Evolutionary conservation across 139 green algal species (phyloP).

Genomic region (Auxenochlorella pyrenoidosa): DNA sequence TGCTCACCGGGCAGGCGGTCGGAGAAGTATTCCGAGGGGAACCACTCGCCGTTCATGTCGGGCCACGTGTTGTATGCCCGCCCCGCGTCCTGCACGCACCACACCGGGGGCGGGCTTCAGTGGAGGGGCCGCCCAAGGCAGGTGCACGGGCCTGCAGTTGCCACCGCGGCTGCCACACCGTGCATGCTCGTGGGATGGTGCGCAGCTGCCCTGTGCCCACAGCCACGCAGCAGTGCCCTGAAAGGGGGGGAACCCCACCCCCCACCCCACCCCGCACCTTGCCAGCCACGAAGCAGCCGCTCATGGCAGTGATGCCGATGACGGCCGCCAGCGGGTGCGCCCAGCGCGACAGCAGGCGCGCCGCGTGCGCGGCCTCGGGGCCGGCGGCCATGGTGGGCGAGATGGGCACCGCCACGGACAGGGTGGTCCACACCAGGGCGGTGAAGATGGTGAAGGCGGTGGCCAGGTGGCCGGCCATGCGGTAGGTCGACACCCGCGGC

Average conservation of each 20-base stretch:
- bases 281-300: conserved; percentile 49
- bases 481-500: conserved; percentile 95
- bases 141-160: too few species aligned
- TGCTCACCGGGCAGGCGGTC: conserved; percentile 27
- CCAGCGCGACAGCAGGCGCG: conserved; percentile 44
- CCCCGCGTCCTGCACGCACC: conserved; percentile 72
- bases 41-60: conserved; percentile 86
- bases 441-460: conserved; percentile 96
- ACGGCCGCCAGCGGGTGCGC: conserved; percentile 83
- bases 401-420: conserved; percentile 73
- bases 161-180: too few species aligned
- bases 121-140: too few species aligned
- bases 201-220: too few species aligned
- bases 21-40: conserved; percentile 91
- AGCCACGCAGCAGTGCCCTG: too few species aligned
- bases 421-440: conserved; percentile 92
- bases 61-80: conserved; percentile 98
- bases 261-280: not conserved
- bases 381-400: conserved; percentile 22
- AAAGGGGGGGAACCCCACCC: too few species aligned
- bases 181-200: too few species aligned
- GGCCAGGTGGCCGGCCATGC: conserved; percentile 95
- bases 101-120: too few species aligned
- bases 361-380: conserved; percentile 35
- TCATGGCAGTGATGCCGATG: conserved; percentile 91